Conservation (phyloP, 2,329 filamentous ascomycete species). For the Aspergillus sergii region DNA sequence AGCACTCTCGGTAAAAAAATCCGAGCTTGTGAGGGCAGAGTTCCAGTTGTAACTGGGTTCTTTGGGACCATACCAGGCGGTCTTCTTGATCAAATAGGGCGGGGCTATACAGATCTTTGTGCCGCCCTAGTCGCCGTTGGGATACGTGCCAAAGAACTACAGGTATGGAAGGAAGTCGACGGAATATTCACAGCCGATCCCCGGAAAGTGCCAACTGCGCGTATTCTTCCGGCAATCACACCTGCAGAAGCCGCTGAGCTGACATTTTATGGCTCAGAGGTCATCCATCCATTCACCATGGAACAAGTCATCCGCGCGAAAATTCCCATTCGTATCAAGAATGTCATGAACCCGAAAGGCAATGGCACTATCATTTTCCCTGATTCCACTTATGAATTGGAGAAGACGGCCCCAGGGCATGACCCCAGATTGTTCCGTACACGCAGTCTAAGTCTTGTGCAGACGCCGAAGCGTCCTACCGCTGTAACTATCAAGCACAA, state of each 20-base stretch:
- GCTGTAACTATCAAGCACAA: slow-evolving; percentile 97
- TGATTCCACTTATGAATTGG: slow-evolving; percentile 61
- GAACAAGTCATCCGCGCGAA: slow-evolving; percentile 75
- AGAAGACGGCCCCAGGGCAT: slow-evolving; percentile 55
- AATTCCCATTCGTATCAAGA: slow-evolving; percentile 71
- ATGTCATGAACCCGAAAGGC: slow-evolving; percentile 67
- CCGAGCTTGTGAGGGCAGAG: slow-evolving; percentile 63
- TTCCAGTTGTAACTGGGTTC: slow-evolving; percentile 87
- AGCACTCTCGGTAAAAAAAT: slow-evolving; percentile 66
- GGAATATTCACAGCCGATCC: slow-evolving; percentile 89
- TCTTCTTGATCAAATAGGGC: slow-evolving; percentile 85
- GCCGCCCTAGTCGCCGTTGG: slow-evolving; percentile 90
- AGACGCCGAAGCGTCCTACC: slow-evolving; percentile 72
- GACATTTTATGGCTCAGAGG: slow-evolving; percentile 92
- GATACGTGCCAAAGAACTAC: slow-evolving; percentile 81
- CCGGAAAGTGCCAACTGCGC: slow-evolving; percentile 88
- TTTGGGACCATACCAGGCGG: slow-evolving; percentile 93
- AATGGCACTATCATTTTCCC: slow-evolving; percentile 71
- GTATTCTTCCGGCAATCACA: slow-evolving; percentile 83
- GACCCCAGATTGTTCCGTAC: slow-evolving; percentile 57
- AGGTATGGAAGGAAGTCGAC: slow-evolving; percentile 99
- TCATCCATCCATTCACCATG: slow-evolving; percentile 99
- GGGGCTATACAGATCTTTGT: slow-evolving; percentile 95
- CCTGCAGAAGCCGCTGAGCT: slow-evolving; percentile 93
- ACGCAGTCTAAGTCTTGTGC: slow-evolving; percentile 50